Percentiles rank a stretch among this genome's conserved stretches.
These are phyloP conservation scores for Panicum hallii DNA, from an alignment of 202 grass and related monocot genomes.

Conservation along the genomic window DNA sequence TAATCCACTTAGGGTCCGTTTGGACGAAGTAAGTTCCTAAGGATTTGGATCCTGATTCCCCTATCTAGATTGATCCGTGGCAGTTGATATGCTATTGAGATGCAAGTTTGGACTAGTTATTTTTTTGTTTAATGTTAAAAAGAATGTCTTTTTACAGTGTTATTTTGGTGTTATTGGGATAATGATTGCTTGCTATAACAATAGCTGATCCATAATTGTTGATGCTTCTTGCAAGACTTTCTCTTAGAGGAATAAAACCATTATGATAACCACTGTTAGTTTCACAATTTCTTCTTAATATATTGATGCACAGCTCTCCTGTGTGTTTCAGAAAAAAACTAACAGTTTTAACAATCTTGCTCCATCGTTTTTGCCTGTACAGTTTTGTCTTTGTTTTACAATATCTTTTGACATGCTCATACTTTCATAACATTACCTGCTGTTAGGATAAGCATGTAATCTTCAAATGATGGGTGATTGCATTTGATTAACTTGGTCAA, in stretches of 20 bases:
- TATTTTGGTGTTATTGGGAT: neutral
- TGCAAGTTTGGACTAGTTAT: neutral
- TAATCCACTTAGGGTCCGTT: neutral
- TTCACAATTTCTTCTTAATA: no score
- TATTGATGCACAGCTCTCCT: no score
- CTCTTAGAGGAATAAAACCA: neutral
- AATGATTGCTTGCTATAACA: neutral
- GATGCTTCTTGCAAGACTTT: neutral
- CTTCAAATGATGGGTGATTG: neutral
- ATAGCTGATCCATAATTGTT: slow-evolving; percentile 14
- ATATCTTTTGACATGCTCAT: neutral
- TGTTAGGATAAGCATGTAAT: slow-evolving; percentile 8
- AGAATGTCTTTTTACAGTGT: neutral
- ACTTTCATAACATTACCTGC: neutral
- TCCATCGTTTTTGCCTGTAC: neutral
- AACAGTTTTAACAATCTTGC: neutral
- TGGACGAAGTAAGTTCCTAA: neutral
- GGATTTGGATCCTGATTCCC: neutral
- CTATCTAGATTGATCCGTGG: neutral
- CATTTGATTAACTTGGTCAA: neutral
- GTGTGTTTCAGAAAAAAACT: no score
- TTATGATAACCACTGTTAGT: neutral
- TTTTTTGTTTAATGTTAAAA: slow-evolving; percentile 1
- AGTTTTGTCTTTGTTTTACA: neutral
- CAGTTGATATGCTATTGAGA: neutral